phyloP scores from a whole-genome alignment of 192 early-diverging fungal species.

The Ambispora gerdemannii region DNA sequence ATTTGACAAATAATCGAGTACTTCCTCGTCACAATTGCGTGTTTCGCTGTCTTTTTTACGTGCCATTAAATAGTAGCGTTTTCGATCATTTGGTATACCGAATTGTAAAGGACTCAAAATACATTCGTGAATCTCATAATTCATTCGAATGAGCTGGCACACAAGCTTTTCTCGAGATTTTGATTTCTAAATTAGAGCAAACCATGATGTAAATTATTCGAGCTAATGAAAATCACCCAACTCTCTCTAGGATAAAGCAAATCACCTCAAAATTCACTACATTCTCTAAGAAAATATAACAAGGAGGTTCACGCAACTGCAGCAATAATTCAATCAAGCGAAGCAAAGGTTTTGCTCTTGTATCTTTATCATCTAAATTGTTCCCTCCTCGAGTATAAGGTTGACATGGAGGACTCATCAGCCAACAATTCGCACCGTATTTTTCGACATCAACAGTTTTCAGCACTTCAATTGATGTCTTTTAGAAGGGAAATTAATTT shows the following conservation, averaged over 20 bases:
- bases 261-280: slow-evolving; percentile 78
- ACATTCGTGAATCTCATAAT: slow-evolving; percentile 68
- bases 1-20: slow-evolving; percentile 21
- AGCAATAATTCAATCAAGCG: slow-evolving; percentile 63
- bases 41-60: slow-evolving; percentile 10
- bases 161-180: slow-evolving; percentile 59
- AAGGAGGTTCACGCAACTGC: slow-evolving; percentile 49
- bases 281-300: slow-evolving; percentile 72
- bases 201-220: too few species aligned
- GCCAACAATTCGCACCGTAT: slow-evolving; percentile 75
- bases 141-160: slow-evolving; percentile 46
- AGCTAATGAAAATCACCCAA: too few species aligned
- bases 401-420: slow-evolving; percentile 92
- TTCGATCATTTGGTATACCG: slow-evolving; percentile 73
- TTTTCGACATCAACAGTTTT: slow-evolving; percentile 47
- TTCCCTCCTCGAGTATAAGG: slow-evolving; percentile 78
- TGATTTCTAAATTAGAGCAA: slow-evolving; percentile 57
- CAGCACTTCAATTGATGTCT: slow-evolving; percentile 53
- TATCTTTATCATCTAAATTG: slow-evolving; percentile 67
- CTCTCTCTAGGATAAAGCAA: too few species aligned
- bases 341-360: slow-evolving; percentile 67
- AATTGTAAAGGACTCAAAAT: slow-evolving; percentile 69
- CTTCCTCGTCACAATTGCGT: not conserved
- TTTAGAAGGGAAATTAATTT: too few species aligned
- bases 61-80: slow-evolving; percentile 72